A percentile compares a stretch with the other conserved stretches of the same genome.
Conservation (phyloP, 2,329 filamentous ascomycete genomes). For the Zymoseptoria pseudotritici region DNA sequence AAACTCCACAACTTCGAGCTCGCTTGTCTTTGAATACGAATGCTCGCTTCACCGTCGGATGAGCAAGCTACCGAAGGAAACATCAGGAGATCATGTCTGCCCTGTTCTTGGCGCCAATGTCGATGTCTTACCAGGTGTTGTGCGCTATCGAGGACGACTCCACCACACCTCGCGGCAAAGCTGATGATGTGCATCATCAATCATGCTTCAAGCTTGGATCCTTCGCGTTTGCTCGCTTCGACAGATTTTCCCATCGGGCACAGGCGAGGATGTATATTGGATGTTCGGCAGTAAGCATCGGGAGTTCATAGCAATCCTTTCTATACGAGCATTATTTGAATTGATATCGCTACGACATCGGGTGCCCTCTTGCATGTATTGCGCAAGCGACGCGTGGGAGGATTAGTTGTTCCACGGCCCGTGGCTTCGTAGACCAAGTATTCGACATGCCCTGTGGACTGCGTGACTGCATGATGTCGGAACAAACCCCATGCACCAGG, state of each 20-base stretch:
- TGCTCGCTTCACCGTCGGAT: background rate
- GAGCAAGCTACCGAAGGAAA: background rate
- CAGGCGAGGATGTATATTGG: background rate
- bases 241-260: background rate
- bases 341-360: too few relatives aligned
- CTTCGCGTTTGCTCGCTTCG: background rate
- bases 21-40: background rate
- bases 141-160: background rate
- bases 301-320: background rate
- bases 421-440: background rate
- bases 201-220: background rate
- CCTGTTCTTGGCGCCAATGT: background rate
- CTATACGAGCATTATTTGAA: background rate
- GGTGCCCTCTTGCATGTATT: too few relatives aligned
- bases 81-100: background rate
- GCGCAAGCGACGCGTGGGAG: too few relatives aligned
- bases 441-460: background rate
- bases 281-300: background rate
- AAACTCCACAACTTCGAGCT: background rate
- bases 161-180: background rate
- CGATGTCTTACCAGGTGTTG: background rate
- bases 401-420: background rate
- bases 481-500: background rate
- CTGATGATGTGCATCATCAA: background rate
- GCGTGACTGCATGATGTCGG: background rate